phyloP scores from a whole-genome alignment of 352 stramenopile species.

The Globisporangium cystogenes region DNA sequence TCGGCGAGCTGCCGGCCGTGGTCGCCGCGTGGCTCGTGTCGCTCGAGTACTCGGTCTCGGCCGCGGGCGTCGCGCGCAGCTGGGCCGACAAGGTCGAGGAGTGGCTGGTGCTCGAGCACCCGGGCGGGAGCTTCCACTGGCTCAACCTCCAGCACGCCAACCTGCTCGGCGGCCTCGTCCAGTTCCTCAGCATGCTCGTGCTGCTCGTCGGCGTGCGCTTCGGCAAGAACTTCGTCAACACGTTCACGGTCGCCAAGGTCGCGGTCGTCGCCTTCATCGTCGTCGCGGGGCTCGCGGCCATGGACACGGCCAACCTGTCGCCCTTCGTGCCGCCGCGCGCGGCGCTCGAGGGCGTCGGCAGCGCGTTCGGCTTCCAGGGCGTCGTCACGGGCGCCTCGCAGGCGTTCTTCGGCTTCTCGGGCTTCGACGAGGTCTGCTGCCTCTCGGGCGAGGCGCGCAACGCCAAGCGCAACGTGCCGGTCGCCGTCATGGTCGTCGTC shows the following conservation, averaged over 20 bases:
- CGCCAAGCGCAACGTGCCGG: slow-evolving; percentile 69
- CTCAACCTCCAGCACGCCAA: slow-evolving; percentile 49
- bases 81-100: slow-evolving; percentile 90
- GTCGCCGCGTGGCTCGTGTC: slow-evolving; percentile 79
- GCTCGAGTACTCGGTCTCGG: slow-evolving; percentile 88
- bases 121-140: slow-evolving; percentile 34
- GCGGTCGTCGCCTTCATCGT: slow-evolving; percentile 88
- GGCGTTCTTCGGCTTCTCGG: slow-evolving; percentile 93
- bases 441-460: slow-evolving; percentile 78
- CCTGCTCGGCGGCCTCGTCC: slow-evolving; percentile 47
- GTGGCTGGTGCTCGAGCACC: slow-evolving; percentile 39
- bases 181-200: slow-evolving; percentile 53
- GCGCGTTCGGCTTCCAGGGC: slow-evolving; percentile 46
- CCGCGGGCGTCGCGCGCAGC: slow-evolving; percentile 83
- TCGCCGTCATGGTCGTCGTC: slow-evolving; percentile 76
- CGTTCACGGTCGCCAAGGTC: slow-evolving; percentile 71
- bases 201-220: slow-evolving; percentile 79
- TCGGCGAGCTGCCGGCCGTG: slow-evolving; percentile 90
- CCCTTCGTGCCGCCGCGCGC: slow-evolving; percentile 63
- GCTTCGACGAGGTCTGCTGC: slow-evolving; percentile 93
- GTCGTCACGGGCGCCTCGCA: slow-evolving; percentile 81
- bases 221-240: slow-evolving; percentile 83
- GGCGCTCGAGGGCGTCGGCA: slow-evolving; percentile 15
- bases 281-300: slow-evolving; percentile 71
- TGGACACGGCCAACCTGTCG: slow-evolving; percentile 71